Evolutionary conservation across 2,329 filamentous ascomycete genomes (phyloP).

Genomic region (Daldinia eschscholtzii): DNA sequence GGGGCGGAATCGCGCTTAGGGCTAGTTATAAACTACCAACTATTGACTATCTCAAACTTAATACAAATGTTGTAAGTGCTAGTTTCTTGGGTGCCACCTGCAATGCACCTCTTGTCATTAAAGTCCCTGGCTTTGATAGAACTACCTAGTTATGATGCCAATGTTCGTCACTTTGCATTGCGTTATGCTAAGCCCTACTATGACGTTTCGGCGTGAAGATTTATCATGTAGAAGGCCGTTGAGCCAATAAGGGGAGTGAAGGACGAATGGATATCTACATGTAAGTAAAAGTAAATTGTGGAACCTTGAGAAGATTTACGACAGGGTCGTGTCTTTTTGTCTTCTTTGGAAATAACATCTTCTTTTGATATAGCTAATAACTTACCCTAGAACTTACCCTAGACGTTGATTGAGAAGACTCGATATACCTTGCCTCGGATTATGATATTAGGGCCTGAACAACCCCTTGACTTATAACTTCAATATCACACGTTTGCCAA

Average conservation of each 20-base stretch:
- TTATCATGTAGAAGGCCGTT: constrained; percentile 3
- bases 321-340: not conserved
- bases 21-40: constrained; percentile 20
- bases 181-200: constrained; percentile 22
- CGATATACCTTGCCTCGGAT: not conserved
- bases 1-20: constrained; percentile 14
- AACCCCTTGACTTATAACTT: not conserved
- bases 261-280: not conserved
- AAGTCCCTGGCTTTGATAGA: not conserved
- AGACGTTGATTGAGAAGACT: not conserved
- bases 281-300: not conserved
- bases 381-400: not conserved
- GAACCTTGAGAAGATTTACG: not conserved
- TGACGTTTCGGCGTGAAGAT: constrained; percentile 14
- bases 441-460: not conserved
- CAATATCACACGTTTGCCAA: not conserved
- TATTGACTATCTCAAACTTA: constrained; percentile 4
- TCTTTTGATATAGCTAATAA: not conserved
- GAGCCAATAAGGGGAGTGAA: constrained; percentile 7
- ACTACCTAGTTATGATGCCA: not conserved
- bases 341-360: not conserved
- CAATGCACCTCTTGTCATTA: constrained; percentile 6
- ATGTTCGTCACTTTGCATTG: constrained; percentile 18
- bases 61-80: constrained; percentile 10
- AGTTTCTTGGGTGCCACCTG: not conserved